A percentile compares a stretch with the other conserved stretches of the same genome.
Conservation (phyloP, 257 asterid genomes). For the Solanum sparsipilum region DNA sequence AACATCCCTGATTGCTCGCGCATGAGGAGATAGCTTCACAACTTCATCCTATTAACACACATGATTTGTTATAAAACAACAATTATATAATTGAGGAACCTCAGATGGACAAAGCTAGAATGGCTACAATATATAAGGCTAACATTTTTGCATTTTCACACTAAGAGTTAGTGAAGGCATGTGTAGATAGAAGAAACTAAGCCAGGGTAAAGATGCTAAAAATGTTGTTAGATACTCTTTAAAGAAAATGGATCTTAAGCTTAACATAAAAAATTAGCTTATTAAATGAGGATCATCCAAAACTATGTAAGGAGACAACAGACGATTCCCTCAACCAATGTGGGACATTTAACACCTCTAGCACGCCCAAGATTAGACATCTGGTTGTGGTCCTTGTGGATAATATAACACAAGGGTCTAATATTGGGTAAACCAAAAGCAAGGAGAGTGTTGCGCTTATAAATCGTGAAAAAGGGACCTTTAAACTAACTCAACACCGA, state of each 20-base stretch:
- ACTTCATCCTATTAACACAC: constrained; percentile 64
- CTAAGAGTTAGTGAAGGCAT: background rate
- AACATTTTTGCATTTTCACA: background rate
- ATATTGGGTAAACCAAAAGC: background rate
- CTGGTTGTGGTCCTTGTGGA: background rate
- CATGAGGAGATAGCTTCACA: constrained; percentile 88
- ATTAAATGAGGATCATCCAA: background rate
- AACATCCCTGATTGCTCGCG: constrained; percentile 94
- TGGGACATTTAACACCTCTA: background rate
- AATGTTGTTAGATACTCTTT: background rate
- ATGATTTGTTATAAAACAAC: background rate
- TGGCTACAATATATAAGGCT: background rate
- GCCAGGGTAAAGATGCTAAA: background rate
- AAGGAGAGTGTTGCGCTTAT: background rate
- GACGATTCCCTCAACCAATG: background rate
- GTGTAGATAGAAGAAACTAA: background rate
- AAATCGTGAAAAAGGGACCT: background rate
- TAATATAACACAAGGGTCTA: background rate
- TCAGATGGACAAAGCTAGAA: background rate
- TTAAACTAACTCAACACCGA: background rate
- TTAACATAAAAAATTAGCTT: background rate
- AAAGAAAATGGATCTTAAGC: background rate
- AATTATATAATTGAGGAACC: background rate
- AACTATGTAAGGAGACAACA: background rate
- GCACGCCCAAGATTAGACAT: background rate